These are phyloP conservation scores for Plasmodium coatneyi DNA, from an alignment of 169 alveolate species.

Conservation along the genomic window DNA sequence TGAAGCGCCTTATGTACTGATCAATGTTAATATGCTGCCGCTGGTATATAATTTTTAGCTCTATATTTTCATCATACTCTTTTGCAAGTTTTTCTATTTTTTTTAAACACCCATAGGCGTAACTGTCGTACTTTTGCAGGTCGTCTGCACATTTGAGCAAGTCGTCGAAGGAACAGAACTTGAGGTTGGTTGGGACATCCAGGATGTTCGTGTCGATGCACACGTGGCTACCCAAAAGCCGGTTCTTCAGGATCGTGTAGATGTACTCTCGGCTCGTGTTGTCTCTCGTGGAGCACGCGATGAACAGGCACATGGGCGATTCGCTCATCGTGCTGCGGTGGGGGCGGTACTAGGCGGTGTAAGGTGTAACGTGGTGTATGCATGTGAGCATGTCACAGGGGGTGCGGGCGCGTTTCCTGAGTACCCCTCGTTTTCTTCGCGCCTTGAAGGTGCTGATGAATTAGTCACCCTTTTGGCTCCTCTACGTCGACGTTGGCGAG, in stretches of 20 bases:
- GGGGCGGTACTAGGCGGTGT: neutral
- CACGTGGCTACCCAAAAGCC: conserved; percentile 78
- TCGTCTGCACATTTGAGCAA: conserved; percentile 87
- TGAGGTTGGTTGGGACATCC: conserved; percentile 86
- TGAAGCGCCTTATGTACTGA: conserved; percentile 86
- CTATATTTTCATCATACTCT: conserved; percentile 82
- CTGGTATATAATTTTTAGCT: conserved; percentile 82
- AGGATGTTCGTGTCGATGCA: conserved; percentile 82
- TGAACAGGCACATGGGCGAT: conserved; percentile 77
- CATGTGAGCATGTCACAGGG: neutral
- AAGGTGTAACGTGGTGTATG: neutral
- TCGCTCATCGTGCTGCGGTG: conserved; percentile 39
- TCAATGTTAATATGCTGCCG: conserved; percentile 84
- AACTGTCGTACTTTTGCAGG: conserved; percentile 85
- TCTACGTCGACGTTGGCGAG: neutral
- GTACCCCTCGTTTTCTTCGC: neutral
- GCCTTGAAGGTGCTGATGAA: neutral
- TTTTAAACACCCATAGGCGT: conserved; percentile 85
- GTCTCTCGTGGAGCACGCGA: conserved; percentile 81
- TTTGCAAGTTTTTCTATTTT: conserved; percentile 82
- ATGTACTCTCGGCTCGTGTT: conserved; percentile 80
- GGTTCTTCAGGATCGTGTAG: conserved; percentile 79
- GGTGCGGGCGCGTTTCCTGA: neutral
- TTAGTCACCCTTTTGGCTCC: neutral
- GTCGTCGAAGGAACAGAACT: conserved; percentile 88